Conservation (phyloP, 345 rosid species). For the Reutealis trisperma region DNA sequence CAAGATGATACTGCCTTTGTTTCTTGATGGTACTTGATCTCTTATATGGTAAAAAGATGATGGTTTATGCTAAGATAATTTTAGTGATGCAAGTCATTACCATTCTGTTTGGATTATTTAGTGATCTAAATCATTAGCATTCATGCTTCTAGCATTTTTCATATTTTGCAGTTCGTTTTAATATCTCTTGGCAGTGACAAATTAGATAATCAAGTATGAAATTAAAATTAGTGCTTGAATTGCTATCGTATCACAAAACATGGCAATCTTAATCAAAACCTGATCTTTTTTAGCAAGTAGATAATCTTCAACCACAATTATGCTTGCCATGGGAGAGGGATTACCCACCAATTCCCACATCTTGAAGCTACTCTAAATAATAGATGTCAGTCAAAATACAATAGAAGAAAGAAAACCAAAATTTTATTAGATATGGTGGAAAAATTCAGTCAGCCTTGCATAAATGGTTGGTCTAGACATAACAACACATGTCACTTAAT, state of each 20-base stretch:
- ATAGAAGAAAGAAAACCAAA: neutral
- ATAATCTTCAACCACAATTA: neutral
- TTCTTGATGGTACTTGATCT: no score
- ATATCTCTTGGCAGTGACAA: no score
- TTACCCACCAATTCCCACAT: conserved; percentile 4
- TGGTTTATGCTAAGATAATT: no score
- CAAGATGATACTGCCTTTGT: neutral
- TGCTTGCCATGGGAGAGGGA: neutral
- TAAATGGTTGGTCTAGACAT: neutral
- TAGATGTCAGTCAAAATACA: neutral
- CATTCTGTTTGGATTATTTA: no score
- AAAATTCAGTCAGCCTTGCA: conserved; percentile 15
- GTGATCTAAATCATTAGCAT: no score
- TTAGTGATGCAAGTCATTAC: no score
- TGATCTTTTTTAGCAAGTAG: neutral
- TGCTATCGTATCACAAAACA: neutral
- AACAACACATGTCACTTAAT: neutral
- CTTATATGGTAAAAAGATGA: no score
- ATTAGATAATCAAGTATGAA: neutral
- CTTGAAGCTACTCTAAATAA: neutral
- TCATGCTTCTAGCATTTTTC: no score
- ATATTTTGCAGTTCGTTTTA: no score
- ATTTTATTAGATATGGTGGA: neutral
- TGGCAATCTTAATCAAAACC: neutral
- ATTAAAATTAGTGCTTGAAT: neutral